These are phyloP conservation scores for Amylostereum chailletii DNA, from an alignment of 1,284 basidiomycete species.

Conservation along the genomic window DNA sequence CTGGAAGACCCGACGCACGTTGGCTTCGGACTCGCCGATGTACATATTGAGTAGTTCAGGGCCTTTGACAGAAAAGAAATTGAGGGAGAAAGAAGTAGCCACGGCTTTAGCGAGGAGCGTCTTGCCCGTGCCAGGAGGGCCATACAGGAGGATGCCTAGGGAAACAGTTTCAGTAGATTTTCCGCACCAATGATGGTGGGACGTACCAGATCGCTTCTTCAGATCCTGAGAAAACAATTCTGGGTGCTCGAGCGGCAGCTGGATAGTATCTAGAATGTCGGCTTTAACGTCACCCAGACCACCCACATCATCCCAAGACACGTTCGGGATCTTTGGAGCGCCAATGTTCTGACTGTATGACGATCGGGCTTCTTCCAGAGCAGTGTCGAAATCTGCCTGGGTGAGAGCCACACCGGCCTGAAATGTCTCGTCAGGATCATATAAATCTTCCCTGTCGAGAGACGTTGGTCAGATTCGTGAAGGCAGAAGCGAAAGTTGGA, in stretches of 20 bases:
- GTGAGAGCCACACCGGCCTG: slow-evolving; percentile 53
- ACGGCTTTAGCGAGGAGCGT: slow-evolving; percentile 92
- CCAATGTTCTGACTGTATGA: slow-evolving; percentile 91
- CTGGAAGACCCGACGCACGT: slow-evolving; percentile 89
- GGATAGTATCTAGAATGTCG: slow-evolving; percentile 96
- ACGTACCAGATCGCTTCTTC: slow-evolving; percentile 87
- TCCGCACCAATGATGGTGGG: not conserved
- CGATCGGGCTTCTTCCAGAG: slow-evolving; percentile 69
- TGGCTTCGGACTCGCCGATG: slow-evolving; percentile 97
- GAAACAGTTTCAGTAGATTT: not conserved
- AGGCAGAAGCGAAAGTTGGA: not conserved
- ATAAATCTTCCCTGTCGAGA: slow-evolving; percentile 2
- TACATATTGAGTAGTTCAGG: slow-evolving; percentile 97
- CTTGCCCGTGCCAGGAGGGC: slow-evolving; percentile 95
- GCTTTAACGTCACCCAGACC: slow-evolving; percentile 84
- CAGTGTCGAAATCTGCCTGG: slow-evolving; percentile 63
- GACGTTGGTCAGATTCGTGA: not conserved
- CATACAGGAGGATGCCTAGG: slow-evolving; percentile 81
- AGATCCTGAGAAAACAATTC: slow-evolving; percentile 90
- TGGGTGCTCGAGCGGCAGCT: slow-evolving; percentile 90
- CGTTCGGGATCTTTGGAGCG: slow-evolving; percentile 93
- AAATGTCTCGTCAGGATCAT: slow-evolving; percentile 19
- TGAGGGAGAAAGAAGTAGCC: slow-evolving; percentile 86
- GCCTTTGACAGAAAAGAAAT: slow-evolving; percentile 95
- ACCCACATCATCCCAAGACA: slow-evolving; percentile 97